Percentiles rank a stretch among this genome's conserved stretches.
Conservation (phyloP, 169 alveolate species). For the Neospora caninum region DNA sequence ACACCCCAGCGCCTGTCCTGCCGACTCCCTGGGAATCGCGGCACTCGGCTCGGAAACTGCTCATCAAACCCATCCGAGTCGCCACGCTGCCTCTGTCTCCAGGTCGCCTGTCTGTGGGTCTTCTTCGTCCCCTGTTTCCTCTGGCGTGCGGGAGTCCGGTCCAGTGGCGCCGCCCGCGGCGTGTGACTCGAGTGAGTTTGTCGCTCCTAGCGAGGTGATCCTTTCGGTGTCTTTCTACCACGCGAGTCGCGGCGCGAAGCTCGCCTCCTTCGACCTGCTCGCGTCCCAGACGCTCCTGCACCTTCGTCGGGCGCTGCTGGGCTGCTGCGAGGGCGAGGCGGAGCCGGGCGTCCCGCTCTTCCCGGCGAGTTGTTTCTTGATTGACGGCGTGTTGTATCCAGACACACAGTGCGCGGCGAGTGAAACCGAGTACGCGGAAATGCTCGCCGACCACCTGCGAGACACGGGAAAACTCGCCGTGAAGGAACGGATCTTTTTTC, state of each 20-base stretch:
- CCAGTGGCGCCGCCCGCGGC: neutral
- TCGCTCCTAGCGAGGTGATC: neutral
- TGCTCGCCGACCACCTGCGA: constrained; percentile 25
- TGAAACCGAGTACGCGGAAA: neutral
- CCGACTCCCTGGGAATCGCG: too few relatives aligned
- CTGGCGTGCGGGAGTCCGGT: neutral
- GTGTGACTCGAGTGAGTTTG: neutral
- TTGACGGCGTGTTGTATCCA: constrained; percentile 68
- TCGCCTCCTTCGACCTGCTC: constrained; percentile 70
- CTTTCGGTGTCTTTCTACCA: constrained; percentile 68
- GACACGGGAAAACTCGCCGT: neutral
- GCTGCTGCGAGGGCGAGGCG: constrained; percentile 68
- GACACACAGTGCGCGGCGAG: constrained; percentile 52
- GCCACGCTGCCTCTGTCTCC: neutral
- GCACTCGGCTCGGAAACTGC: too few relatives aligned
- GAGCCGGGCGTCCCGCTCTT: constrained; percentile 53
- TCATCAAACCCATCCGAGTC: too few relatives aligned
- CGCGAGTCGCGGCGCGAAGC: constrained; percentile 68
- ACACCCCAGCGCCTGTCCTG: too few relatives aligned
- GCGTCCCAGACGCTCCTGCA: constrained; percentile 70
- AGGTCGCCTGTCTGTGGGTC: too few relatives aligned
- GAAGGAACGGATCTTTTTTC: neutral
- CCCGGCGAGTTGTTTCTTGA: constrained; percentile 65
- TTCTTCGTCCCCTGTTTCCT: neutral
- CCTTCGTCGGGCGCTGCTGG: constrained; percentile 61